Evolutionary conservation across 1,139 yeast genomes (phyloP).

Genomic region (Lodderomyces pseudojiufengensis): DNA sequence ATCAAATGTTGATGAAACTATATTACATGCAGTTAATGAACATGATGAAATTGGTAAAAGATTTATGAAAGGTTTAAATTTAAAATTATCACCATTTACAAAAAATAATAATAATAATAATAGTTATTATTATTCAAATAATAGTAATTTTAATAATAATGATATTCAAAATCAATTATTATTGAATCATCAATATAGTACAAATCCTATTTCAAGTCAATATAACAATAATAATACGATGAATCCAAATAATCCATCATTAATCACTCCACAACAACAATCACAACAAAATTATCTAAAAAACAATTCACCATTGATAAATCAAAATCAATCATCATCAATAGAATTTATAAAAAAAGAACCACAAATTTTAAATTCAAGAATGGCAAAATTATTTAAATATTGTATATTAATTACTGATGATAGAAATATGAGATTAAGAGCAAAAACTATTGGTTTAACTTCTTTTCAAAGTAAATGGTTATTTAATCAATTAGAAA

Average conservation of each 20-base stretch:
- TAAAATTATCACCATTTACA: conserved; percentile 15
- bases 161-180: no score
- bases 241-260: background rate
- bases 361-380: conserved; percentile 25
- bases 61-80: conserved; percentile 35
- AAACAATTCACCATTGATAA: background rate
- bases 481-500: conserved; percentile 53
- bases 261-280: conserved; percentile 1
- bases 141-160: background rate
- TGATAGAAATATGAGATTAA: conserved; percentile 66
- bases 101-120: background rate
- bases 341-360: conserved; percentile 3
- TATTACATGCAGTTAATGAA: conserved; percentile 48
- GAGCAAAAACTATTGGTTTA: conserved; percentile 60
- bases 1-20: conserved; percentile 57
- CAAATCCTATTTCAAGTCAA: no score
- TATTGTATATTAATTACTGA: conserved; percentile 67
- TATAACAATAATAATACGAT: background rate
- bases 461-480: conserved; percentile 58
- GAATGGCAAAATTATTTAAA: conserved; percentile 41
- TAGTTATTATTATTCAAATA: background rate
- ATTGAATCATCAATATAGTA: no score
- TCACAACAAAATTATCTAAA: conserved; percentile 1
- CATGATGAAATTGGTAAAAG: conserved; percentile 44
- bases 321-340: no score